Evolutionary conservation across 176 grass and related monocot species (phyloP).

Genomic region (Rhynchospora tenuis): DNA sequence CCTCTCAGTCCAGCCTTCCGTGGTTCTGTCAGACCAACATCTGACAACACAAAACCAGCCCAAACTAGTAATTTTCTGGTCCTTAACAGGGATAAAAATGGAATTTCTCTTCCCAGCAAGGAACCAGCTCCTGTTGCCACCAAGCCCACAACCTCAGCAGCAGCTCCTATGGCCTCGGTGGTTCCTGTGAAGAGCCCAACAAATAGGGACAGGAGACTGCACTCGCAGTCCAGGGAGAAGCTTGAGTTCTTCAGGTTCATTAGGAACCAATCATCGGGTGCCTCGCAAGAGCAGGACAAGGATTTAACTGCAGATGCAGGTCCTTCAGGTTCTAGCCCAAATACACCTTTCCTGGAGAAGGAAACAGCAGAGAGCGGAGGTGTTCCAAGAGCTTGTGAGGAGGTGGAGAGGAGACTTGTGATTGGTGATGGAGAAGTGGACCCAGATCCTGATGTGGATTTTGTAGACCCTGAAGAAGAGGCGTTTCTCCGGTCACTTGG

Average conservation of each 20-base stretch:
- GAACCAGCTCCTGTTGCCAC: conserved; percentile 4
- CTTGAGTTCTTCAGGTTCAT: conserved; percentile 42
- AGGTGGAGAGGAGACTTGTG: neutral
- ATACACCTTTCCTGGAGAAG: neutral
- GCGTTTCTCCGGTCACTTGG: conserved; percentile 37
- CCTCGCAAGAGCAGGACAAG: conserved; percentile 12
- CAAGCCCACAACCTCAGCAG: neutral
- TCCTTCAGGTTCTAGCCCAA: neutral
- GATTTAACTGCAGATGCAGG: neutral
- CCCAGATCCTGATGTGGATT: conserved; percentile 8
- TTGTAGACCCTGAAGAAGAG: conserved; percentile 36
- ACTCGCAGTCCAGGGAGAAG: conserved; percentile 38
- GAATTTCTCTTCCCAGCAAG: conserved; percentile 5
- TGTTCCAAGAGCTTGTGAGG: neutral
- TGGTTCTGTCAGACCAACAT: neutral
- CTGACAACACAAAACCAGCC: conserved; percentile 28
- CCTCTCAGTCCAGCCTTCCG: conserved; percentile 23
- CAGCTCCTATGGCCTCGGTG: conserved; percentile 6
- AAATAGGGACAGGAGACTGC: conserved; percentile 24
- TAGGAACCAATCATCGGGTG: conserved; percentile 32
- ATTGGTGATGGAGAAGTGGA: conserved; percentile 2
- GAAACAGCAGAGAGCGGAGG: neutral
- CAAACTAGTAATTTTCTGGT: conserved; percentile 41
- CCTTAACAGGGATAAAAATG: conserved; percentile 45
- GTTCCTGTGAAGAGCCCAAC: conserved; percentile 26